These are phyloP conservation scores for Stylonectria norvegica DNA, from an alignment of 2,329 filamentous ascomycete genomes.

Conservation along the genomic window DNA sequence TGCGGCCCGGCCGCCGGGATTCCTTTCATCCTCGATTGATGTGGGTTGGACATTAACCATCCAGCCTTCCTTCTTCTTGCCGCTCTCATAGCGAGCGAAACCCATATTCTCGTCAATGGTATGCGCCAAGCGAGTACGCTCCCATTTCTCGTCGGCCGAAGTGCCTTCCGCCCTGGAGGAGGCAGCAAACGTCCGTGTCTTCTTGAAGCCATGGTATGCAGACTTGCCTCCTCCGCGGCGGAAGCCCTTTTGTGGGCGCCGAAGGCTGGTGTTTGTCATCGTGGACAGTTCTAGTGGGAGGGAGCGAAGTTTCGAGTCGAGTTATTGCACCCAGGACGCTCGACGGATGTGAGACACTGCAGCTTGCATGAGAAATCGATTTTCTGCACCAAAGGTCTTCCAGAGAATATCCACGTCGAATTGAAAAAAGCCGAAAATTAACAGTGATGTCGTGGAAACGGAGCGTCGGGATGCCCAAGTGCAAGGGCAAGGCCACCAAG, in stretches of 20 bases:
- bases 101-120: constrained; percentile 94
- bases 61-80: constrained; percentile 80
- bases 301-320: constrained; percentile 18
- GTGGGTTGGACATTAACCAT: constrained; percentile 94
- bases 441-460: constrained; percentile 15
- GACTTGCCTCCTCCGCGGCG: constrained; percentile 66
- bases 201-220: constrained; percentile 64
- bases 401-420: constrained; percentile 15
- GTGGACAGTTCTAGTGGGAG: constrained; percentile 20
- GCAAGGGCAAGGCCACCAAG: constrained; percentile 17
- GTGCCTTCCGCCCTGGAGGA: constrained; percentile 78
- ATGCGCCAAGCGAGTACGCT: constrained; percentile 78
- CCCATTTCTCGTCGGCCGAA: constrained; percentile 87
- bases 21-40: constrained; percentile 77
- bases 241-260: constrained; percentile 62
- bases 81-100: constrained; percentile 86
- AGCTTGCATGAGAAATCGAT: not conserved
- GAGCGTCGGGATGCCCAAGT: constrained; percentile 22
- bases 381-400: constrained; percentile 12
- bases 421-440: constrained; percentile 17
- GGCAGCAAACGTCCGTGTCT: constrained; percentile 73
- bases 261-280: constrained; percentile 60
- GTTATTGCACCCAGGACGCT: constrained; percentile 18
- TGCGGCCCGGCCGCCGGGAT: constrained; percentile 79
- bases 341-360: not conserved